A percentile compares a stretch with the other conserved stretches of the same genome.
phyloP scores from a whole-genome alignment of 116 monocot species.

The Iris pallida region DNA sequence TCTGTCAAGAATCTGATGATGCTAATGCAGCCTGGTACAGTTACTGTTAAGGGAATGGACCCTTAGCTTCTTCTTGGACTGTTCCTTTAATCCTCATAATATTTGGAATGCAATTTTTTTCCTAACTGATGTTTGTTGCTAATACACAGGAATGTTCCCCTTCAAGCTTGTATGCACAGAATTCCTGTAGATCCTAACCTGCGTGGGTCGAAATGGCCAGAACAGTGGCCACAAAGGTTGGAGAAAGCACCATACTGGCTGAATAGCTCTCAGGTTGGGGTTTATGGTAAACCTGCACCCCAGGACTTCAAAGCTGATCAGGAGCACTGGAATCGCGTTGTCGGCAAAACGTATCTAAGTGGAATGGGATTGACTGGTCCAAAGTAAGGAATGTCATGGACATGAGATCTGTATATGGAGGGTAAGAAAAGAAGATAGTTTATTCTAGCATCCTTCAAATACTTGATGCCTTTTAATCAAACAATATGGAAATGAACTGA shows the following conservation, averaged over 20 bases:
- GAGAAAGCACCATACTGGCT: slow-evolving; percentile 67
- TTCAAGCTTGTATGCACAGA: slow-evolving; percentile 83
- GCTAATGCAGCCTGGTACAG: slow-evolving; percentile 84
- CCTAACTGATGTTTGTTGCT: not conserved
- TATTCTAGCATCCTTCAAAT: not conserved
- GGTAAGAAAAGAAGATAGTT: slow-evolving; percentile 39
- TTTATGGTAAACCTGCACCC: slow-evolving; percentile 76
- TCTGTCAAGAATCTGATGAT: slow-evolving; percentile 78
- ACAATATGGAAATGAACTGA: too few species aligned
- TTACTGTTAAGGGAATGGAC: slow-evolving; percentile 1
- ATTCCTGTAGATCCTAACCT: slow-evolving; percentile 34
- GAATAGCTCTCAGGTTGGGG: slow-evolving; percentile 56
- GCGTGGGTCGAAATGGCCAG: slow-evolving; percentile 81
- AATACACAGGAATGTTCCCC: slow-evolving; percentile 53
- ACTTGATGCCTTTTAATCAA: too few species aligned
- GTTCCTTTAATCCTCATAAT: not conserved
- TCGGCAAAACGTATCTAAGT: slow-evolving; percentile 60
- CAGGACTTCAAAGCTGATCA: slow-evolving; percentile 68
- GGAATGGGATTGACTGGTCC: slow-evolving; percentile 84
- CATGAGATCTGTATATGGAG: slow-evolving; percentile 96
- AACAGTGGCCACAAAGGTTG: slow-evolving; percentile 66
- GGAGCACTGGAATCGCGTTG: slow-evolving; percentile 74
- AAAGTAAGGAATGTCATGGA: slow-evolving; percentile 94
- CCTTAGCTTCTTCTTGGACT: not conserved
- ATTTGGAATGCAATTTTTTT: slow-evolving; percentile 2